Evolutionary conservation across 306 rosid genomes (phyloP).

Genomic region (Glycine latifolia): DNA sequence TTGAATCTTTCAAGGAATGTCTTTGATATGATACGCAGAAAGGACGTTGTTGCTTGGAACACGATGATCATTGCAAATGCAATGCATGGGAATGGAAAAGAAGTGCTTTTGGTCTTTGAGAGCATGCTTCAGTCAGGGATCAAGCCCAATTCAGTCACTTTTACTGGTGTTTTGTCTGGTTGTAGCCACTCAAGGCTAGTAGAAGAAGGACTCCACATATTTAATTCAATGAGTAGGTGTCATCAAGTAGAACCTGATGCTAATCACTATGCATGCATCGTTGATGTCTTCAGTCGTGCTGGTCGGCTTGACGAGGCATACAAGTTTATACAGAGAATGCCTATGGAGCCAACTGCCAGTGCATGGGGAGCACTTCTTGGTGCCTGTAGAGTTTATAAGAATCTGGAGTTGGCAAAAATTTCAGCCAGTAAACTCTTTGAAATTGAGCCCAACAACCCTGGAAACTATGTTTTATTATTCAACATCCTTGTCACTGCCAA

Average conservation of each 20-base stretch:
- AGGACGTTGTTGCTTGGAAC: slow-evolving; percentile 66
- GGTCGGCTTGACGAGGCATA: slow-evolving; percentile 64
- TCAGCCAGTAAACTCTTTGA: slow-evolving; percentile 59
- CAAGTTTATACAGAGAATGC: slow-evolving; percentile 59
- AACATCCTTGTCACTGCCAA: slow-evolving; percentile 58
- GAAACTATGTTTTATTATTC: slow-evolving; percentile 57
- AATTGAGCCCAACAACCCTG: slow-evolving; percentile 66
- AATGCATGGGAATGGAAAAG: slow-evolving; percentile 68
- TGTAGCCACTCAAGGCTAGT: slow-evolving; percentile 69
- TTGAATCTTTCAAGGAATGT: slow-evolving; percentile 56
- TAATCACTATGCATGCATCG: slow-evolving; percentile 62
- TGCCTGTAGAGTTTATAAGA: slow-evolving; percentile 64
- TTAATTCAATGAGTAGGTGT: slow-evolving; percentile 60
- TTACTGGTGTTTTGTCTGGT: slow-evolving; percentile 63
- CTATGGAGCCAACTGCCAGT: slow-evolving; percentile 61
- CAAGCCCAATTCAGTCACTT: slow-evolving; percentile 62
- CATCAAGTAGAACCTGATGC: slow-evolving; percentile 57
- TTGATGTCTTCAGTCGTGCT: slow-evolving; percentile 61
- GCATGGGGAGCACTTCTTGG: slow-evolving; percentile 73
- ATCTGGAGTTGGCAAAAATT: slow-evolving; percentile 56
- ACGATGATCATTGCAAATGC: slow-evolving; percentile 66
- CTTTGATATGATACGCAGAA: slow-evolving; percentile 53
- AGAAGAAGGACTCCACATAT: slow-evolving; percentile 55
- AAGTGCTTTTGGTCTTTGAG: slow-evolving; percentile 55
- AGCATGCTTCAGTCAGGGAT: slow-evolving; percentile 54